Base-by-base conservation (phyloP, 257 asterid genomes). In the Thymus quinquecostatus region DNA sequence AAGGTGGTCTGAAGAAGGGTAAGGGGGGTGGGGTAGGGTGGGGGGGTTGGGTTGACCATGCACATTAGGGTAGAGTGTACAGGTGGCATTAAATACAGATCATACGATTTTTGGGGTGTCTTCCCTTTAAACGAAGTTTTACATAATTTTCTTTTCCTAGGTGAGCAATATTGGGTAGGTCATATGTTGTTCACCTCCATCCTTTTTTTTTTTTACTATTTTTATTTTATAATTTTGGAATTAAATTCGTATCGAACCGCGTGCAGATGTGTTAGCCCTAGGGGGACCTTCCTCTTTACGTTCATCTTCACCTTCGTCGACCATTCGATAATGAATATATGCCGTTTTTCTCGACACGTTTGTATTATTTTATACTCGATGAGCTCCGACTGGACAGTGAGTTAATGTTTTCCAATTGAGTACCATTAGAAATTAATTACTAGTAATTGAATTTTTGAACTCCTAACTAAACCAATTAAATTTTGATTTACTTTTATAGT, bases 31-130 rank as follows among this genome's bases (percentile, higher is more conserved):
- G 47, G 50, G 34, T 28, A 36, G 60, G 32, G 58, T 21, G 21
- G 21, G 48, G 66, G 14, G 50, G 60, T 21, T 50, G 38, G 50
- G 90, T 90, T 90, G 95, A 78, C 92, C 90, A 82, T 86, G 81
- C 79, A 84, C 1, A 64, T 77, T 81, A 78, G 73, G 78, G 80
- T 83, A 70, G 71, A 7, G 74, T 82, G 83, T 82, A 78, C 83
- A 67, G 87, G 59, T 79, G 72, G 83, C 82, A 82, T 88, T 87
- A 76, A 87, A 72, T 82, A 91, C 82, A 38, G 75, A 83, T 81
- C 79, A 71, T 60, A 10, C 61, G 63, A 0, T 49, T 14, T 41
- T 58, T 0, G 53, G 64, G 50, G 69, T 21, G 21, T 68, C n/a
- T 56, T 70, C 61, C 47, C 29, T 69, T 0, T 34, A 30, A 69